Base-by-base conservation (phyloP, 345 rosid species). In the Dipteronia dyeriana region DNA sequence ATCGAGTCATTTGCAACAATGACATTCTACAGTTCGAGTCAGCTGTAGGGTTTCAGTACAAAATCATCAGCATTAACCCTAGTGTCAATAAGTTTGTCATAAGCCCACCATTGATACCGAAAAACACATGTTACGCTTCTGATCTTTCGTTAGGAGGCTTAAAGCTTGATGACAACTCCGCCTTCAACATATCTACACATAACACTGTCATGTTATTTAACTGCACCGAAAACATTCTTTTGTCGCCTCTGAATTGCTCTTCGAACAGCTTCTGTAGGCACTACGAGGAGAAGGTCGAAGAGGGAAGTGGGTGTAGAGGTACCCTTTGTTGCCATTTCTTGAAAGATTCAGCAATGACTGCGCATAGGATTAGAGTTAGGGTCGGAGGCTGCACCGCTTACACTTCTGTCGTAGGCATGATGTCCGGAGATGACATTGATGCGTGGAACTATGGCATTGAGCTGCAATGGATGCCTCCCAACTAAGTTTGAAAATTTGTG, bases 291-390 rank as follows among this genome's bases (percentile, higher is more conserved):
- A 19, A 5, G 3, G 81, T 22, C 5, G 51, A 34, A 25, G 82
- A 47, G 23, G 91, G 81, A 29, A 74, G 78, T 3, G 84, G 86
- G 17, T 91, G 92, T 57, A 73, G 1, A 70, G 86, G 82, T 9
- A 85, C 86, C 12, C 88, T 91, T 63, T 91, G 94, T 67, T 91
- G 92, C 74, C 92, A 87, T 75, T 88, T 71, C 82, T 78, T 87
- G 86, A 87, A 87, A 81, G 95, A 91, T 66, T 70, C 90, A 17
- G 76, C 89, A 49, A 88, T 88, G 89, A 88, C 81, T 22, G 79
- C 88, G 0, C 89, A 74, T 63, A 82, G 72, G 82, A 89, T 89
- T 67, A 83, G 92, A 79, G 83, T 86, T 31, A 78, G 92, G 77
- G 53, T 54, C 31, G 92, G 88, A 38, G 95, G 92, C 1, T 86